A percentile compares a stretch with the other conserved stretches of the same genome.
Conservation (phyloP, 148 eudicot species). For the Rhododendron mucronatum region DNA sequence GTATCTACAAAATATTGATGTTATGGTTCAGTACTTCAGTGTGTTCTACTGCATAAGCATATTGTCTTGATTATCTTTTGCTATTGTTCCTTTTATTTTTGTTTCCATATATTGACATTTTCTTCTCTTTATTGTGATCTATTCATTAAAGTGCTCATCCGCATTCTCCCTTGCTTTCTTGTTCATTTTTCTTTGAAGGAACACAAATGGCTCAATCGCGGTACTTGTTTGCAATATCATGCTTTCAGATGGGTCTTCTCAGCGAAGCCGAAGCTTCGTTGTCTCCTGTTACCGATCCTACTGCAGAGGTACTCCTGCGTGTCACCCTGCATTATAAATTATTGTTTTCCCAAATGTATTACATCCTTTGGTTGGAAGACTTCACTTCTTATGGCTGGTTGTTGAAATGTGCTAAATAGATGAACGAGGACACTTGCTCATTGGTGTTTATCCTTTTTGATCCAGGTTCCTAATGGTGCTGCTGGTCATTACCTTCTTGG, state of each 20-base stretch:
- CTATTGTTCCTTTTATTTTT: background rate
- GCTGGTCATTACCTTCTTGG: conserved; percentile 99
- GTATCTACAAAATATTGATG: conserved; percentile 29
- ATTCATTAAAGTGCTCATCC: background rate
- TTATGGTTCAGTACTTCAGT: background rate
- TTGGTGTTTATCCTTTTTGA: conserved; percentile 2
- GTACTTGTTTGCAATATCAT: conserved; percentile 90
- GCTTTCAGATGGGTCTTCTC: conserved; percentile 93
- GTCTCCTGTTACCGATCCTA: conserved; percentile 66
- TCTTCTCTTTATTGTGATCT: background rate
- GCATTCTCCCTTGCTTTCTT: conserved; percentile 16
- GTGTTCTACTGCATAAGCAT: background rate
- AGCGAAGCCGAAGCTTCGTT: conserved; percentile 85
- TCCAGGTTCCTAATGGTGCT: conserved; percentile 90
- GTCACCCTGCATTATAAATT: background rate
- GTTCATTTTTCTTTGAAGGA: conserved; percentile 41
- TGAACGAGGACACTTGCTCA: background rate
- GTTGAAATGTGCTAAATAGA: background rate
- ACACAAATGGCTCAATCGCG: conserved; percentile 85
- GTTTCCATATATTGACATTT: background rate
- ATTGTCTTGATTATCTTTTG: background rate
- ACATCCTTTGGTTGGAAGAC: background rate
- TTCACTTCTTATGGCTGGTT: conserved; percentile 9
- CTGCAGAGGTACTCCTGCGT: conserved; percentile 55
- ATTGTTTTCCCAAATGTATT: background rate